Evolutionary conservation across 768 basidiomycete genomes (phyloP), one percentile per base, ranked within the genome.

Genomic region (Lentinula sp.): DNA sequence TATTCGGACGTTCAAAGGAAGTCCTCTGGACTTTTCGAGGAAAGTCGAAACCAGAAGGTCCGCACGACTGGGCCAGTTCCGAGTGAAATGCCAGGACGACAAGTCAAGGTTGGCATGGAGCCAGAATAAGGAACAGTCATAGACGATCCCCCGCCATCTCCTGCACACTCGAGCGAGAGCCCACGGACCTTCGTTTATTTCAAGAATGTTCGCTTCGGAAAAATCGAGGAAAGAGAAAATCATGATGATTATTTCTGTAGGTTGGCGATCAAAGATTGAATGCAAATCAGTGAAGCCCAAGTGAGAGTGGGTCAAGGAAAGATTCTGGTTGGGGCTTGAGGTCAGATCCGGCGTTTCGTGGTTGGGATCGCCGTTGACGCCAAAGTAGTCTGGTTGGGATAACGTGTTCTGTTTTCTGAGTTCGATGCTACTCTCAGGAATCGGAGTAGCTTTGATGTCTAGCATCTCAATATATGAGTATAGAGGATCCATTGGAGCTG

Each of bases 161-260:
- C 36, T 61, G 46, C 54, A 61, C 9, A 61, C 61, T 37, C 49
- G 43, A 46, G 43, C 45, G 7, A 61, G 61, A n/a, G n/a, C 23
- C 61, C 61, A 61, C 6, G 54, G 41, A 50, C 61, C 61, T 6
- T 45, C 33, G 45, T 55, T 45, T 10, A 35, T 6, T 16, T 61
- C 28, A 7, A 61, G 45, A 37, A 48, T 32, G 42, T 57, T 55
- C 5, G 49, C 42, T 3, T 35, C 33, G 15, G 35, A 18, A 15
- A 48, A 12, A n/a, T 46, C 49, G 16, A 56, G 32, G 36, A 45
- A 48, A 43, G 35, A 45, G 45, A 57, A 46, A 20, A 61, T 46
- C 35, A 46, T 39, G 6, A 55, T 9, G n/a, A 61, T 28, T 18
- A 61, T 57, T 20, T 61, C 61, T n/a, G 61, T 55, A 9, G 61